These are phyloP conservation scores for Lyophyllum atratum DNA, from an alignment of 768 basidiomycete genomes.

Conservation along the genomic window DNA sequence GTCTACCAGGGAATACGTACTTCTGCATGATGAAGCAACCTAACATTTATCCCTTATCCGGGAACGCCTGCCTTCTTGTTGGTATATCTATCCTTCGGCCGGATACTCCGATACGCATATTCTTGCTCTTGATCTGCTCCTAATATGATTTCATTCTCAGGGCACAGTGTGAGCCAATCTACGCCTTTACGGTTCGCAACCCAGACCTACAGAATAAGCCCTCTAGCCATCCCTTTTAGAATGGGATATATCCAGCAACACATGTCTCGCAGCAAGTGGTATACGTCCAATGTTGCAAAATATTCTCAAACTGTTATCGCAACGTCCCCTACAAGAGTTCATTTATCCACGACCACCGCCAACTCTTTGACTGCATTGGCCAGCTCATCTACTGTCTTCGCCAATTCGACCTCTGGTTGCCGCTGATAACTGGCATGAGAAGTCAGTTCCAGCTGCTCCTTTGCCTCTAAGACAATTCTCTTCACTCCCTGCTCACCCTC, in stretches of 20 bases:
- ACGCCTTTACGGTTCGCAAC: not conserved
- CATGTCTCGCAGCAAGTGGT: not conserved
- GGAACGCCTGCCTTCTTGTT: not conserved
- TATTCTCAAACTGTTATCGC: too few relatives aligned
- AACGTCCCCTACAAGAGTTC: too few relatives aligned
- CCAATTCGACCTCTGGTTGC: not conserved
- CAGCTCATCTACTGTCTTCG: not conserved
- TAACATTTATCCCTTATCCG: conserved; percentile 20
- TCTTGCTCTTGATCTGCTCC: not conserved
- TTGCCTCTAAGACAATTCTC: conserved; percentile 37
- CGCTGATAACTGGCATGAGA: not conserved
- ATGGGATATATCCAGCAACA: not conserved
- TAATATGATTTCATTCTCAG: not conserved
- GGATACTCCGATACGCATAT: not conserved
- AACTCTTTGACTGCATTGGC: not conserved
- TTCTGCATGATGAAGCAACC: conserved; percentile 76
- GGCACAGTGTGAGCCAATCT: not conserved
- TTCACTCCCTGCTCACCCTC: conserved; percentile 41
- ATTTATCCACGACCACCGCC: not conserved
- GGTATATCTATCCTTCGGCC: not conserved
- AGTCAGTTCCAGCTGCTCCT: conserved; percentile 28
- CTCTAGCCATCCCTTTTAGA: not conserved
- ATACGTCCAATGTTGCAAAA: too few relatives aligned
- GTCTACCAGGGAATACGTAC: conserved; percentile 80
- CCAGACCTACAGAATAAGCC: not conserved